Conservation (phyloP, 805 yeast species). For the Vanderwaltozyma polyspora region DNA sequence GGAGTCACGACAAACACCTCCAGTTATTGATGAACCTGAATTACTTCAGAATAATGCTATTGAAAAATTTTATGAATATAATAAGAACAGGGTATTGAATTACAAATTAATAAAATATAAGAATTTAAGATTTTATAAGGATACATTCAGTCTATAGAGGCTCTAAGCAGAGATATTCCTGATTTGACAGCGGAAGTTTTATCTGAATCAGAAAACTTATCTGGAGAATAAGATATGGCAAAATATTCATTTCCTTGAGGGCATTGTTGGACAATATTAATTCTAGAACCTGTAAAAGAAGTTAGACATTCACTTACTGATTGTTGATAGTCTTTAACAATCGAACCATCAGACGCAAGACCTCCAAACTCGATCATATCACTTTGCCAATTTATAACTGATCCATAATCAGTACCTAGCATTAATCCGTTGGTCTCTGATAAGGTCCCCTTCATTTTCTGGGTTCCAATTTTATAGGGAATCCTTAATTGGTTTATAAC, state of each 20-base stretch:
- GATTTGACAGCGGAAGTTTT: not conserved
- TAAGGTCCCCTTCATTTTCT: constrained; percentile 18
- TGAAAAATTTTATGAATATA: constrained; percentile 9
- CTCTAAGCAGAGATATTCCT: constrained; percentile 3
- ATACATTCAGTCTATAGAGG: constrained; percentile 17
- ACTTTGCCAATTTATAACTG: constrained; percentile 16
- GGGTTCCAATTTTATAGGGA: constrained; percentile 15
- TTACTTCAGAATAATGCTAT: constrained; percentile 9
- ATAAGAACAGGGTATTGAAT: constrained; percentile 10
- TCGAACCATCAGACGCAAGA: constrained; percentile 1
- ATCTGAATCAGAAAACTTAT: constrained; percentile 7
- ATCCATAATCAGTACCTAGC: constrained; percentile 17
- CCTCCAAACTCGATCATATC: constrained; percentile 23
- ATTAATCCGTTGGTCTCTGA: constrained; percentile 13
- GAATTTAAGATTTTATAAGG: constrained; percentile 17
- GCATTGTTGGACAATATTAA: constrained; percentile 12
- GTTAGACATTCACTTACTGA: too few species aligned
- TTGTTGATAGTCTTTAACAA: not conserved
- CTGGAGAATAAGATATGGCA: constrained; percentile 16
- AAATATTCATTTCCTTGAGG: constrained; percentile 11
- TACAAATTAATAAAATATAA: constrained; percentile 18
- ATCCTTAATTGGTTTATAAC: constrained; percentile 11
- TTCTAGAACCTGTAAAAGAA: constrained; percentile 1
- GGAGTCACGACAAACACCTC: not conserved
- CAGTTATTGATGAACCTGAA: constrained; percentile 1